These are phyloP conservation scores for Ustilago esculenta DNA, from an alignment of 1,284 basidiomycete species.

Conservation along the genomic window DNA sequence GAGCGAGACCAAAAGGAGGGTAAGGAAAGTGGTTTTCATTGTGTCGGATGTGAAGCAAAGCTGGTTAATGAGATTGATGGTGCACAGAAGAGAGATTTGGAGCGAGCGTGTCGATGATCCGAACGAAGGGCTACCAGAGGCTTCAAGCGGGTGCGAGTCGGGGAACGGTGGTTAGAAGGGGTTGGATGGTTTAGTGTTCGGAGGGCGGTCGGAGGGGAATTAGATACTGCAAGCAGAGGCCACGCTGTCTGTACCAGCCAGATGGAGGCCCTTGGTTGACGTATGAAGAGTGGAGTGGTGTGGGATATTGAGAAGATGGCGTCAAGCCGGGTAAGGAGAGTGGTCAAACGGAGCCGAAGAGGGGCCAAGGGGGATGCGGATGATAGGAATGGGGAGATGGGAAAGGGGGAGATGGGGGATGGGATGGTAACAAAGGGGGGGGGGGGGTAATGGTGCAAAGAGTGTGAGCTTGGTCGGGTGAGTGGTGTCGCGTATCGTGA, in stretches of 20 bases:
- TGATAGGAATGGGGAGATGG: conserved; percentile 4
- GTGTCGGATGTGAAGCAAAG: not conserved
- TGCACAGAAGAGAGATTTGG: not conserved
- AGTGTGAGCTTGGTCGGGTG: conserved; percentile 1
- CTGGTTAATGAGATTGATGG: not conserved
- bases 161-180: not conserved
- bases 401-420: not conserved
- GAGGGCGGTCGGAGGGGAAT: too few relatives aligned
- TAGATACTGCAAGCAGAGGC: conserved; percentile 26
- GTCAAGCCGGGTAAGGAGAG: too few relatives aligned
- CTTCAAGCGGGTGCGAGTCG: conserved; percentile 6
- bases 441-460: not conserved
- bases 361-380: not conserved
- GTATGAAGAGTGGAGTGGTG: conserved; percentile 1
- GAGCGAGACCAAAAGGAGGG: conserved; percentile 27
- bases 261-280: conserved; percentile 37
- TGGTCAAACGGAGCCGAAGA: too few relatives aligned
- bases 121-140: conserved; percentile 33
- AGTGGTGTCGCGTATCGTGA: not conserved
- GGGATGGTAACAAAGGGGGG: not conserved
- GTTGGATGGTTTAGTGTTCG: too few relatives aligned
- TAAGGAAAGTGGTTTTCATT: conserved; percentile 37
- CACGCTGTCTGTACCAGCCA: conserved; percentile 33
- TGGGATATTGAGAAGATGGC: not conserved
- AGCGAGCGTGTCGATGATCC: conserved; percentile 9